phyloP scores from a whole-genome alignment of 345 rosid species.

The Fremontodendron californicum region DNA sequence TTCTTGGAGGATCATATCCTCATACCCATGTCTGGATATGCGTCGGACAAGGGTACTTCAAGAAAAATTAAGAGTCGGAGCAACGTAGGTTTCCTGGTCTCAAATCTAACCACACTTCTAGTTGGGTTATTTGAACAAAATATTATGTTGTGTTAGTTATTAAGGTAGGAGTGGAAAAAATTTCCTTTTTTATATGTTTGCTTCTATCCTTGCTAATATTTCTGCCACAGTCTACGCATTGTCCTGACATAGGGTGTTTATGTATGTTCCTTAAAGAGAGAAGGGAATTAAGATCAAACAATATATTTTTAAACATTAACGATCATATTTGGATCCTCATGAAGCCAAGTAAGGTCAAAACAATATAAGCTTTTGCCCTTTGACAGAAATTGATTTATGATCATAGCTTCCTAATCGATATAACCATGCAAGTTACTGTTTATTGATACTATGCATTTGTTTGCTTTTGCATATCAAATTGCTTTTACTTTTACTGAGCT shows the following conservation, averaged over 20 bases:
- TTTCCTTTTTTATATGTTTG: background rate
- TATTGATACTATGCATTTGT: background rate
- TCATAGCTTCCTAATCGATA: background rate
- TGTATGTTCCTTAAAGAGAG: background rate
- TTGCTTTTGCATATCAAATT: background rate
- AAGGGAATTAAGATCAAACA: background rate
- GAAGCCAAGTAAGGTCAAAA: background rate
- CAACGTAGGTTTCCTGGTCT: too few species aligned
- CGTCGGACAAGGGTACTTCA: too few species aligned
- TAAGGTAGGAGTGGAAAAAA: background rate
- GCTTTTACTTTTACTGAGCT: background rate
- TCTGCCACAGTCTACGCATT: background rate
- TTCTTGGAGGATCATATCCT: too few species aligned
- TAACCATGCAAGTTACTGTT: background rate
- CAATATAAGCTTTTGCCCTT: background rate
- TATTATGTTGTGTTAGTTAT: background rate
- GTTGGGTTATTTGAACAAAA: background rate
- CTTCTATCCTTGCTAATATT: background rate
- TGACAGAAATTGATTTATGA: background rate
- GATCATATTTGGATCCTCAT: background rate
- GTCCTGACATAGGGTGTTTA: background rate
- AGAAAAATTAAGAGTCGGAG: too few species aligned
- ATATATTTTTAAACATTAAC: background rate
- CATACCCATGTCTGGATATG: too few species aligned
- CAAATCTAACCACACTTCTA: background rate